Percentiles rank a stretch among this genome's conserved stretches.
phyloP scores from a whole-genome alignment of 2,329 filamentous ascomycete genomes.

The Aspergillus persii region DNA sequence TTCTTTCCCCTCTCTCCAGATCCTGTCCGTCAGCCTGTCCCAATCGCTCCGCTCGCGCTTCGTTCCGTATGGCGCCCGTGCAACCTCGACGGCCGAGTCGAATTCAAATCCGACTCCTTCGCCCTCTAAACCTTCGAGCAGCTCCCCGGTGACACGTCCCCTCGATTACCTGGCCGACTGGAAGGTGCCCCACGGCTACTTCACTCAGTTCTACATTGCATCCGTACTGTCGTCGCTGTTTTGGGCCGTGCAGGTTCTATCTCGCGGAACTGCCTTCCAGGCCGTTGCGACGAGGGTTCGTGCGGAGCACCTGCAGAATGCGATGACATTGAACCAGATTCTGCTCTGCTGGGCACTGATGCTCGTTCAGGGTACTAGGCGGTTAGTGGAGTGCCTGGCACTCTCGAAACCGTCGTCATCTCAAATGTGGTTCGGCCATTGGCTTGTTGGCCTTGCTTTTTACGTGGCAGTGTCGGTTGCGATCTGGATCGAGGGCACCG shows the following conservation, averaged over 20 bases:
- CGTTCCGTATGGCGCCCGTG: conserved; percentile 60
- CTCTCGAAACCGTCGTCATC: conserved; percentile 67
- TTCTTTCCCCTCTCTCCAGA: conserved; percentile 24
- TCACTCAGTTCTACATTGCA: conserved; percentile 79
- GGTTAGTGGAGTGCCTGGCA: conserved; percentile 70
- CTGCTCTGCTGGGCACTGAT: conserved; percentile 69
- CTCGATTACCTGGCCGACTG: conserved; percentile 54
- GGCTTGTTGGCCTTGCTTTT: conserved; percentile 73
- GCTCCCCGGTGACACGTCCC: conserved; percentile 20
- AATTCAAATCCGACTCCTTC: neutral
- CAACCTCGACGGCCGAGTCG: conserved; percentile 27
- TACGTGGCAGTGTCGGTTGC: conserved; percentile 72
- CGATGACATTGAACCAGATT: conserved; percentile 63
- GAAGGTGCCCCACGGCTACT: conserved; percentile 83
- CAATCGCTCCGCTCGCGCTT: conserved; percentile 55
- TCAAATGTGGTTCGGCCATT: conserved; percentile 83
- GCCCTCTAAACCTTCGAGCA: conserved; percentile 10
- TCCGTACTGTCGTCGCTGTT: conserved; percentile 69
- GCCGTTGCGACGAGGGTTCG: conserved; percentile 46
- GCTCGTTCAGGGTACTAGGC: conserved; percentile 69
- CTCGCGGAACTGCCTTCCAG: conserved; percentile 54
- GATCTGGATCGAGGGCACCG: conserved; percentile 79
- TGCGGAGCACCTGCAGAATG: conserved; percentile 32
- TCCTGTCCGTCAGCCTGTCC: conserved; percentile 52
- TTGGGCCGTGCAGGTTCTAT: conserved; percentile 67